Base-by-base conservation (phyloP, 352 stramenopile species). In the Pythium phragmitis region DNA sequence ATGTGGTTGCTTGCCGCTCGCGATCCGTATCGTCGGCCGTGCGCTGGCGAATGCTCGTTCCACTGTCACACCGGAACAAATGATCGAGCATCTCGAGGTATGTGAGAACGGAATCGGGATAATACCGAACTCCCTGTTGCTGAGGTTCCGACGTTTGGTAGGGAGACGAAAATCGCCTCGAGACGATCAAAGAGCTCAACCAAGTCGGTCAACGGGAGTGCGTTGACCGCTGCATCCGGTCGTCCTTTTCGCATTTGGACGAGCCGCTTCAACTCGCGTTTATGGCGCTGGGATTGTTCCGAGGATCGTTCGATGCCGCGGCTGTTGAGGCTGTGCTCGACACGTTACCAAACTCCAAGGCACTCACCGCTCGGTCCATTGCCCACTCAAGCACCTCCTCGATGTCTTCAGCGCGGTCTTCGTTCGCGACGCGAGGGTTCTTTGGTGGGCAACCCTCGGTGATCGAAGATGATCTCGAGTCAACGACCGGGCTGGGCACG, bases 251-350 rank as follows among this genome's bases (percentile, higher is more conserved):
- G 33, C 85, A 92, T 52, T 67, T 94, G 37, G 80, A 92, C 2
- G 76, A 88, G 34, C 70, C 81, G 4, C 68, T 92, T 28, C 77
- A 76, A 21, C 69, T 91, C 21, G 85, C 82, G 2, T 94, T 94
- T 48, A 92, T 94, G 82, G 82, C 80, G 17, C 76, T 94, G 26
- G 85, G 85, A 16, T 89, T 94, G 42, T 94, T 94, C 57, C 81
- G 85, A 21, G 82, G 85, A 51, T 87, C 69, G 19, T 94, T 94
- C 37, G 81, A 92, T 49, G 70, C 85, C 16, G 73, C 85, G 52
- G 85, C 85, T 8, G 85, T 82, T 9, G 72, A 85, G 50, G 81
- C 85, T 28, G 79, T 94, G 41, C 60, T 94, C 65, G 71, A 68
- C n/a, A 49, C 64, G 7, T 6, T 46, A 3, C 28, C 34, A 7